These are phyloP conservation scores for Penicillium paradoxum DNA, from an alignment of 495 filamentous ascomycete species.

Conservation along the genomic window DNA sequence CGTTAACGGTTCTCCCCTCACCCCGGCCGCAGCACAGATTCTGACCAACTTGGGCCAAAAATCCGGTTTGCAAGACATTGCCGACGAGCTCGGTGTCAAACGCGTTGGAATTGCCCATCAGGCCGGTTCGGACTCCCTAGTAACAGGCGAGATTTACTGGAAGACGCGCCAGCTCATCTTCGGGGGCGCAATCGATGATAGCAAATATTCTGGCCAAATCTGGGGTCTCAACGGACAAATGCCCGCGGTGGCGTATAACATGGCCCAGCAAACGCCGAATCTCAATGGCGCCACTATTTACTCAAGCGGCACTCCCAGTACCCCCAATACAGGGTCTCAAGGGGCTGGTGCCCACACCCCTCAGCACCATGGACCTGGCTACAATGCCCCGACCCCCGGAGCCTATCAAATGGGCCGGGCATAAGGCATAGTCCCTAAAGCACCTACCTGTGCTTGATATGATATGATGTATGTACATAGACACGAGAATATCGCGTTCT, in stretches of 20 bases:
- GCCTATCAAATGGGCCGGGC: slow-evolving; percentile 42
- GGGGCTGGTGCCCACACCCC: slow-evolving; percentile 53
- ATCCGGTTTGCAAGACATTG: slow-evolving; percentile 85
- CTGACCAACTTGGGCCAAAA: slow-evolving; percentile 77
- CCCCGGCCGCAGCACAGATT: slow-evolving; percentile 59
- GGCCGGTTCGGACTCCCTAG: slow-evolving; percentile 83
- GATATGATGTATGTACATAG: slow-evolving; percentile 34
- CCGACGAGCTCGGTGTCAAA: slow-evolving; percentile 85
- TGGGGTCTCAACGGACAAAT: slow-evolving; percentile 75
- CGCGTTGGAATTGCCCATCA: slow-evolving; percentile 81
- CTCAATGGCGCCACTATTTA: slow-evolving; percentile 57
- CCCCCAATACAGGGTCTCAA: slow-evolving; percentile 56
- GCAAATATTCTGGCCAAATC: slow-evolving; percentile 75
- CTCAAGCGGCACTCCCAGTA: slow-evolving; percentile 62
- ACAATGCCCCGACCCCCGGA: slow-evolving; percentile 61
- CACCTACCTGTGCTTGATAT: slow-evolving; percentile 16
- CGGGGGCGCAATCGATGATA: slow-evolving; percentile 66
- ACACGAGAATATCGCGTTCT: slow-evolving; percentile 23
- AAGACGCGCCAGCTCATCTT: slow-evolving; percentile 81
- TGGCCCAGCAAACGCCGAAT: slow-evolving; percentile 46
- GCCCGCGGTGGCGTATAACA: slow-evolving; percentile 43
- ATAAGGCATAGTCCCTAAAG: slow-evolving; percentile 18
- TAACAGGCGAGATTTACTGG: slow-evolving; percentile 93
- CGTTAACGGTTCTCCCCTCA: slow-evolving; percentile 54
- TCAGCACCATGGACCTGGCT: slow-evolving; percentile 45